A percentile compares a stretch with the other conserved stretches of the same genome.
phyloP scores from a whole-genome alignment of 495 filamentous ascomycete genomes.

The Wilcoxina mikolae region DNA sequence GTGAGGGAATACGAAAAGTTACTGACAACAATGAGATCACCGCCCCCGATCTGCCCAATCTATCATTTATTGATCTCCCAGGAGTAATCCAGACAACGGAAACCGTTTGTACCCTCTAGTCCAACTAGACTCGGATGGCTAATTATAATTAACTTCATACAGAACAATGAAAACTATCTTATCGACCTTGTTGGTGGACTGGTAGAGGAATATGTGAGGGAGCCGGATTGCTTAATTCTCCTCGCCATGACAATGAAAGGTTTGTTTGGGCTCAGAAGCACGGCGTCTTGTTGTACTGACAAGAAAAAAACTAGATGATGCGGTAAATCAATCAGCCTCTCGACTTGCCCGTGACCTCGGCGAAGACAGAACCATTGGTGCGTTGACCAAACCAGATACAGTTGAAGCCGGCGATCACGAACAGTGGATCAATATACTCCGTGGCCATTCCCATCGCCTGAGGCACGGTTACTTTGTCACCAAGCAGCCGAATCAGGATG shows the following conservation, averaged over 20 bases:
- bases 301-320: slow-evolving; percentile 23
- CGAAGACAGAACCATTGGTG: slow-evolving; percentile 31
- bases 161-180: slow-evolving; percentile 26
- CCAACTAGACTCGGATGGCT: no score
- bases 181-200: slow-evolving; percentile 23
- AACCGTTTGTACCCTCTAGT: background rate
- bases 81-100: slow-evolving; percentile 30
- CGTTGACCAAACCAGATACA: slow-evolving; percentile 38
- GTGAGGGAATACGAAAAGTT: background rate
- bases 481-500: slow-evolving; percentile 34
- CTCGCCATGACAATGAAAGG: slow-evolving; percentile 27
- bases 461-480: slow-evolving; percentile 36
- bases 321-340: slow-evolving; percentile 29
- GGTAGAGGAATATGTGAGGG: slow-evolving; percentile 25
- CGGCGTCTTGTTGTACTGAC: slow-evolving; percentile 8
- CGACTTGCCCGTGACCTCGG: slow-evolving; percentile 23
- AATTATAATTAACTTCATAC: no score
- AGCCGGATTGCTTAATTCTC: slow-evolving; percentile 27
- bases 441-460: slow-evolving; percentile 29
- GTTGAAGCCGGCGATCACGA: slow-evolving; percentile 26
- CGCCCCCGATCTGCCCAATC: slow-evolving; percentile 27
- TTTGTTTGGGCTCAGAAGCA: slow-evolving; percentile 1
- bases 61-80: slow-evolving; percentile 30
- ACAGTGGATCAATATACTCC: slow-evolving; percentile 29
- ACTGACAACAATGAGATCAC: slow-evolving; percentile 13